Evolutionary conservation across 176 grass and related monocot genomes (phyloP).

Genomic region (Phragmites australis): DNA sequence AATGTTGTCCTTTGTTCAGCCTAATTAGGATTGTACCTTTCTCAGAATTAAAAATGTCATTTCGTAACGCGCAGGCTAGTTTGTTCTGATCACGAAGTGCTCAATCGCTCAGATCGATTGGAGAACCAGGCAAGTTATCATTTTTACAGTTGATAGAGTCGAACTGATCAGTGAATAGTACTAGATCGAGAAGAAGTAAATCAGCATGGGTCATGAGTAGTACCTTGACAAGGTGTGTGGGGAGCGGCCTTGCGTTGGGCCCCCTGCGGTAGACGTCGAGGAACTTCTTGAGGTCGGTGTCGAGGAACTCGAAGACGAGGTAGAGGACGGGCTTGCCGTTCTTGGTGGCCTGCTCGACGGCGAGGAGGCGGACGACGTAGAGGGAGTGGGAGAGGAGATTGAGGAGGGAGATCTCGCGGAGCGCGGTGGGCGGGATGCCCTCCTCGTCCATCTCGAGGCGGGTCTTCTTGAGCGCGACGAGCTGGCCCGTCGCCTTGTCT

Average conservation of each 20-base stretch:
- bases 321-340: slow-evolving; percentile 79
- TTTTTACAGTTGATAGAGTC: neutral
- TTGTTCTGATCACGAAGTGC: neutral
- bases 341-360: slow-evolving; percentile 74
- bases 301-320: slow-evolving; percentile 94
- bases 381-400: slow-evolving; percentile 83
- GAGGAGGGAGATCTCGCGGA: slow-evolving; percentile 94
- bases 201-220: too few species aligned
- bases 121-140: neutral
- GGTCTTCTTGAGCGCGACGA: slow-evolving; percentile 61
- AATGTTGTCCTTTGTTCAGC: neutral
- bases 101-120: neutral
- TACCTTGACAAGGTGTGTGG: slow-evolving; percentile 62
- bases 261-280: slow-evolving; percentile 64
- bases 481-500: slow-evolving; percentile 53
- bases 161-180: neutral
- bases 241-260: slow-evolving; percentile 51
- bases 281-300: slow-evolving; percentile 93
- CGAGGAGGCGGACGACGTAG: slow-evolving; percentile 88
- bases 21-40: neutral
- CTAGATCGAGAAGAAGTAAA: neutral
- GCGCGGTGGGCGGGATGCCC: slow-evolving; percentile 88
- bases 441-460: too few species aligned
- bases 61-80: neutral
- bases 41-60: neutral